These are phyloP conservation scores for Hansenula lynferdii DNA, from an alignment of 1,139 yeast genomes.

Conservation along the genomic window DNA sequence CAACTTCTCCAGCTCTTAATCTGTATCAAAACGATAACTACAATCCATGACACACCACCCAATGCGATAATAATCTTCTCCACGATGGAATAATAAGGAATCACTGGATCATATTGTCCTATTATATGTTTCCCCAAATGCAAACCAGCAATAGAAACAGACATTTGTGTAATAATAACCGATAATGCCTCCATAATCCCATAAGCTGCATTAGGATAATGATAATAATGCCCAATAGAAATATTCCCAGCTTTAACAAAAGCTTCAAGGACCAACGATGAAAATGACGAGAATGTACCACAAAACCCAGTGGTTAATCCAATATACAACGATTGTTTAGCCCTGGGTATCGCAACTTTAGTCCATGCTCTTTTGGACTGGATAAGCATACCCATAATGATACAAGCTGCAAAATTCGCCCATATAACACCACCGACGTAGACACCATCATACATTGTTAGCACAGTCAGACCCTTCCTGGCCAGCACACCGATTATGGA, in stretches of 20 bases:
- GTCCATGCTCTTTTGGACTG: conserved; percentile 11
- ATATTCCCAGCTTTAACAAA: conserved; percentile 52
- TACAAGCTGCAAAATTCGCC: conserved; percentile 79
- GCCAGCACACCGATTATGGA: conserved; percentile 22
- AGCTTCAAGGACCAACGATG: conserved; percentile 61
- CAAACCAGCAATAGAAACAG: conserved; percentile 38
- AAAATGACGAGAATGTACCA: conserved; percentile 83
- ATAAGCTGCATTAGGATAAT: conserved; percentile 67
- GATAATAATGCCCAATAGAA: conserved; percentile 22
- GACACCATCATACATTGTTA: conserved; percentile 20
- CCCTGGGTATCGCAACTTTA: conserved; percentile 28
- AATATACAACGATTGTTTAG: conserved; percentile 44
- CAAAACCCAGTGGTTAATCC: conserved; percentile 81
- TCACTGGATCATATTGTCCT: conserved; percentile 23
- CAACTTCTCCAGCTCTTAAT: conserved; percentile 53
- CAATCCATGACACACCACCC: conserved; percentile 36
- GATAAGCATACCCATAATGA: conserved; percentile 53
- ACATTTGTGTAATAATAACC: conserved; percentile 33
- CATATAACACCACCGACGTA: conserved; percentile 56
- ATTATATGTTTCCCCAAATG: conserved; percentile 39
- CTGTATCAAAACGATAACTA: conserved; percentile 37
- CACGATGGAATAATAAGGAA: conserved; percentile 1
- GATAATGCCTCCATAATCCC: conserved; percentile 66
- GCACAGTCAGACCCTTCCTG: conserved; percentile 18
- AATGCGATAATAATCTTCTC: conserved; percentile 25